A percentile compares a stretch with the other conserved stretches of the same genome.
Conservation (phyloP, 331 rosid genomes). For the Erythrophleum ivorense region DNA sequence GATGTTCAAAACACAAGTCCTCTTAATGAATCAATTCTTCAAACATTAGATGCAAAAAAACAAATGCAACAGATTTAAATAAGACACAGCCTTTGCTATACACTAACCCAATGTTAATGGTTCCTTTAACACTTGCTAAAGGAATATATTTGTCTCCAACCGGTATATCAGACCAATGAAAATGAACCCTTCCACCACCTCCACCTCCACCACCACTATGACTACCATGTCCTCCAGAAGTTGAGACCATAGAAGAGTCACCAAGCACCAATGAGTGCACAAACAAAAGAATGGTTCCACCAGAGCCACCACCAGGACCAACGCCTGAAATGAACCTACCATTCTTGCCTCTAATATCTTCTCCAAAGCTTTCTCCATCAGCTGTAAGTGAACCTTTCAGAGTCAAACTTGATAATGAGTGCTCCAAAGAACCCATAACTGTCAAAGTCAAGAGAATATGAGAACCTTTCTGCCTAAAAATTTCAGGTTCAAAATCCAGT, state of each 20-base stretch:
- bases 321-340: constrained; percentile 51
- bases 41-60: constrained; percentile 20
- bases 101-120: constrained; percentile 73
- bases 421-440: constrained; percentile 96
- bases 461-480: constrained; percentile 1
- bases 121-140: constrained; percentile 81
- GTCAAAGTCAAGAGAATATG: constrained; percentile 42
- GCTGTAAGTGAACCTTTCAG: constrained; percentile 83
- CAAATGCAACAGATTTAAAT: constrained; percentile 25
- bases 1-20: neutral
- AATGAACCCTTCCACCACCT: constrained; percentile 99
- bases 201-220: constrained; percentile 87
- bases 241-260: constrained; percentile 73
- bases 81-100: constrained; percentile 6
- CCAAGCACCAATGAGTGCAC: constrained; percentile 66
- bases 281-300: constrained; percentile 92
- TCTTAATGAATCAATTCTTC: constrained; percentile 6
- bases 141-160: constrained; percentile 92
- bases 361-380: constrained; percentile 90
- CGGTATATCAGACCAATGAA: constrained; percentile 91
- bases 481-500: neutral
- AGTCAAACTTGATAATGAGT: constrained; percentile 74
- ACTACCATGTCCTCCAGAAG: constrained; percentile 84
- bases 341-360: constrained; percentile 48
- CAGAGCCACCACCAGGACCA: constrained; percentile 99